Evolutionary conservation across 805 yeast species (phyloP).

Genomic region (Monosporozyma servazzii): DNA sequence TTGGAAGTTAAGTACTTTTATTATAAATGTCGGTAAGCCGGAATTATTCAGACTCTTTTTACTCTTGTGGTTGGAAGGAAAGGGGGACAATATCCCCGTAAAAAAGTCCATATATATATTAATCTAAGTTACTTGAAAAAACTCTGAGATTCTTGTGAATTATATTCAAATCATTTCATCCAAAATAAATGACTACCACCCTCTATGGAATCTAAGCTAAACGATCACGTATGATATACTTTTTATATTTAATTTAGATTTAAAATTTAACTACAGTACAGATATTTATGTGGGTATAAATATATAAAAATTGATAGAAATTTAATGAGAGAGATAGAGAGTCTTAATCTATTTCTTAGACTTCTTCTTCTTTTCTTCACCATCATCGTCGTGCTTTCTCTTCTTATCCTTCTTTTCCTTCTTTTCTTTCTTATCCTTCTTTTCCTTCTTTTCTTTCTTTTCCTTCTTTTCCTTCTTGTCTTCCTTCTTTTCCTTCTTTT

Average conservation of each 20-base stretch:
- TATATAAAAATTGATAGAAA: neutral
- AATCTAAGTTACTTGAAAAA: no score
- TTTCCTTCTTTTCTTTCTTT: conserved; percentile 45
- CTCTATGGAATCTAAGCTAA: no score
- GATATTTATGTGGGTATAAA: neutral
- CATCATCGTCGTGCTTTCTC: conserved; percentile 28
- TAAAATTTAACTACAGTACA: conserved; percentile 4
- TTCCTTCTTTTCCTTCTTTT: conserved; percentile 49
- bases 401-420: conserved; percentile 35
- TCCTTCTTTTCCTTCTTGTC: conserved; percentile 46
- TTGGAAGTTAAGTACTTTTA: no score
- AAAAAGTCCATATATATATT: no score
- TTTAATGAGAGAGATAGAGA: neutral
- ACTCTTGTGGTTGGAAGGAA: no score
- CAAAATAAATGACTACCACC: no score
- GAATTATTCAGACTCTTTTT: no score
- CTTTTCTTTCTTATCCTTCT: conserved; percentile 28
- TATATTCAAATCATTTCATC: no score
- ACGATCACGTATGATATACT: neutral
- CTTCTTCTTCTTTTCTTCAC: conserved; percentile 32
- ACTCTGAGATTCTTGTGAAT: no score
- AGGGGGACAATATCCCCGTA: no score
- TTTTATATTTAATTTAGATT: neutral
- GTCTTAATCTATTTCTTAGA: conserved; percentile 31
- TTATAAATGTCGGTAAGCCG: no score